Evolutionary conservation across 768 basidiomycete species (phyloP).

Genomic region (Hygrocybe punicea): DNA sequence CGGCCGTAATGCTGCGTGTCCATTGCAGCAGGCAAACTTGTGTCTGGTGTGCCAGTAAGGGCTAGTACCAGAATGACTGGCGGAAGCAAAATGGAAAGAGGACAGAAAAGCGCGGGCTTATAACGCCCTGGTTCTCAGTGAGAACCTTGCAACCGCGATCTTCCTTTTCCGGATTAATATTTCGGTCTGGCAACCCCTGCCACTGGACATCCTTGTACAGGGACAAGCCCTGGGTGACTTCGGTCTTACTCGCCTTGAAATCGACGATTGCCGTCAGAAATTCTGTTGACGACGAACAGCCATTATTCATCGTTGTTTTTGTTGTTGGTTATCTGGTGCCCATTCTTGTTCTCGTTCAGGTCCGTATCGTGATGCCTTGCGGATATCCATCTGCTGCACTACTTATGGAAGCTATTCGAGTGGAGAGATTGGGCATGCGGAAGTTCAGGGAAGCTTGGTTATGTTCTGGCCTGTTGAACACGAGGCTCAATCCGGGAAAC

Average conservation of each 20-base stretch:
- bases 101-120: neutral
- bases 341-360: neutral
- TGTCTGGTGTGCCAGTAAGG: neutral
- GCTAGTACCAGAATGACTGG: too few relatives aligned
- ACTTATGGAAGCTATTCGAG: neutral
- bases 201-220: neutral
- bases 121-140: neutral
- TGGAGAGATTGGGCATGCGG: neutral
- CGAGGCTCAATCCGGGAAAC: constrained; percentile 25
- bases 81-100: neutral
- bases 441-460: constrained; percentile 2
- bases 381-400: neutral
- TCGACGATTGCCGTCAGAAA: neutral
- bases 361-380: neutral
- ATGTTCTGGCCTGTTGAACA: constrained; percentile 14
- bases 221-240: too few relatives aligned
- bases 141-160: neutral
- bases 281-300: neutral
- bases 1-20: neutral
- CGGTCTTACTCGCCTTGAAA: neutral
- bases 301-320: neutral
- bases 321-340: neutral
- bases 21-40: neutral
- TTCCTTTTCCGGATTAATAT: neutral
- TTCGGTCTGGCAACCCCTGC: neutral